phyloP scores from a whole-genome alignment of 192 early-diverging fungal genomes.

The Podila epigama region DNA sequence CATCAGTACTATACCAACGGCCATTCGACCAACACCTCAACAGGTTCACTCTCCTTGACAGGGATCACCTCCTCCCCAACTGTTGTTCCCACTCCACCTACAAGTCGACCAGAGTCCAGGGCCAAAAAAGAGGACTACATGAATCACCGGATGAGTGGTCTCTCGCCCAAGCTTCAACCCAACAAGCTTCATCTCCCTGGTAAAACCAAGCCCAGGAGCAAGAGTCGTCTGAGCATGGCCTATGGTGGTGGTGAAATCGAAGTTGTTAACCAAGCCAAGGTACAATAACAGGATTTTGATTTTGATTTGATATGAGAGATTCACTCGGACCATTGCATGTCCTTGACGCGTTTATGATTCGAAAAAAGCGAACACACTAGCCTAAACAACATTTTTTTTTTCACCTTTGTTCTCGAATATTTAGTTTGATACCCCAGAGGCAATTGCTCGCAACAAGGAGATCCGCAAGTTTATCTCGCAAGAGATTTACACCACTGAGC shows the following conservation, averaged over 20 bases:
- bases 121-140: conserved; percentile 49
- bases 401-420: neutral
- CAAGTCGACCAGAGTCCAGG: conserved; percentile 9
- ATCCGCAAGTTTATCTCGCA: conserved; percentile 56
- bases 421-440: conserved; percentile 47
- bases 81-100: neutral
- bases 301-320: too few species aligned
- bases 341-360: too few species aligned
- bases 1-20: too few species aligned
- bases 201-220: conserved; percentile 33
- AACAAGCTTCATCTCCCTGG: conserved; percentile 1
- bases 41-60: conserved; percentile 18
- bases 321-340: too few species aligned
- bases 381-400: neutral
- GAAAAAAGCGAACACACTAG: neutral
- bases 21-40: conserved; percentile 40
- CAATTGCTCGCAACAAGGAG: conserved; percentile 44
- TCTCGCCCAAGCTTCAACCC: conserved; percentile 21
- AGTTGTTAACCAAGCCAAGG: conserved; percentile 42
- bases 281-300: too few species aligned
- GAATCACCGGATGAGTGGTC: conserved; percentile 46
- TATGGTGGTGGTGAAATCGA: conserved; percentile 45
- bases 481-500: conserved; percentile 60
- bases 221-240: conserved; percentile 47
- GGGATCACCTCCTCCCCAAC: neutral